phyloP scores from a whole-genome alignment of 768 basidiomycete genomes.

The Suillus americanus region DNA sequence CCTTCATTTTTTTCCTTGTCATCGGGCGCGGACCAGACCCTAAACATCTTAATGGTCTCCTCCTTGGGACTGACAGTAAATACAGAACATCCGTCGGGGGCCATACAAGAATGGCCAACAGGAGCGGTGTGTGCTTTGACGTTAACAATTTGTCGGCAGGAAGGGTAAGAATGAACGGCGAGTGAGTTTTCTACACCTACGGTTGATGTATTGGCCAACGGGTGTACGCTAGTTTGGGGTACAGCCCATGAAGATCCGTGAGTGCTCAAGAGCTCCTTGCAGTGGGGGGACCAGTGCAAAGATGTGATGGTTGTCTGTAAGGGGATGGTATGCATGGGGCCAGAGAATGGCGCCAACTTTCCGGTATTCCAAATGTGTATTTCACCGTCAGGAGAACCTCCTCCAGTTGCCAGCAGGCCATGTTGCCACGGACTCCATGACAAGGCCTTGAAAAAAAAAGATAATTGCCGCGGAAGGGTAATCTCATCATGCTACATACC shows the following conservation, averaged over 20 bases:
- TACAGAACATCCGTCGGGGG: slow-evolving; percentile 60
- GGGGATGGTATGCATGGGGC: slow-evolving; percentile 46
- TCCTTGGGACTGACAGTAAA: slow-evolving; percentile 66
- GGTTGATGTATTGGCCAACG: slow-evolving; percentile 20
- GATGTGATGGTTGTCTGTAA: slow-evolving; percentile 56
- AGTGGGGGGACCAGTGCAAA: slow-evolving; percentile 70
- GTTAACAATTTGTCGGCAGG: slow-evolving; percentile 48
- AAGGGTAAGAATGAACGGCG: slow-evolving; percentile 55
- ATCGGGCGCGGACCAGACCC: slow-evolving; percentile 49
- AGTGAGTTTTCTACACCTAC: slow-evolving; percentile 38
- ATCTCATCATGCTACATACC: slow-evolving; percentile 22
- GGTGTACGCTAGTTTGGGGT: slow-evolving; percentile 18
- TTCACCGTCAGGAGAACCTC: slow-evolving; percentile 59
- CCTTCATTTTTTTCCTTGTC: slow-evolving; percentile 18
- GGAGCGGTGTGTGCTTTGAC: slow-evolving; percentile 54
- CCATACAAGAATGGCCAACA: slow-evolving; percentile 60
- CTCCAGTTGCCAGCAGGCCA: slow-evolving; percentile 65
- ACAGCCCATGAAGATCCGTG: slow-evolving; percentile 47
- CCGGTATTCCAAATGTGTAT: slow-evolving; percentile 52
- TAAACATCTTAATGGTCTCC: slow-evolving; percentile 74
- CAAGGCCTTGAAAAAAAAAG: slow-evolving; percentile 46
- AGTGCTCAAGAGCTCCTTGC: slow-evolving; percentile 83
- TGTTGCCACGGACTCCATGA: slow-evolving; percentile 78
- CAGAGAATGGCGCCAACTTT: slow-evolving; percentile 41
- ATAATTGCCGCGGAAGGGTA: neutral